Evolutionary conservation across 1,284 basidiomycete species (phyloP).

Genomic region (Pseudozyma thailandica): DNA sequence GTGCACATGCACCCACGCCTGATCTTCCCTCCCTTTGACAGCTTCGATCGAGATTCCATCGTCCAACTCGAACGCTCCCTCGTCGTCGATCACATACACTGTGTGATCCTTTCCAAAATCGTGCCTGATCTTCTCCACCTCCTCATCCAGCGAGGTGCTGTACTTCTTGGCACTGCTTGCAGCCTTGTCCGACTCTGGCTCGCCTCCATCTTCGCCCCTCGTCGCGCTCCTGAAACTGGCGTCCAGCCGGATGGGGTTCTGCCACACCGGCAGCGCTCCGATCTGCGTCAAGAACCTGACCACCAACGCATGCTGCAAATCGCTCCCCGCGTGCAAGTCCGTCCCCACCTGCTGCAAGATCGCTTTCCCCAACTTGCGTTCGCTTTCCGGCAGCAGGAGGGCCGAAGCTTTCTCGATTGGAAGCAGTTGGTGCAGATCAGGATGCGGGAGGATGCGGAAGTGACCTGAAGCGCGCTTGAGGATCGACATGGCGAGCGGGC

Average conservation of each 20-base stretch:
- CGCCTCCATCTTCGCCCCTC: conserved; percentile 14
- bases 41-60: conserved; percentile 83
- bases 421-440: conserved; percentile 4
- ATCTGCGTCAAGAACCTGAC: conserved; percentile 44
- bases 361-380: conserved; percentile 8
- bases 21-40: conserved; percentile 69
- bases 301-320: conserved; percentile 53
- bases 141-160: conserved; percentile 23
- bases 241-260: conserved; percentile 51
- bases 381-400: conserved; percentile 11
- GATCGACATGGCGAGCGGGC: conserved; percentile 73
- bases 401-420: conserved; percentile 9
- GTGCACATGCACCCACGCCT: conserved; percentile 87
- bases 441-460: conserved; percentile 36
- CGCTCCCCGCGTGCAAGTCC: conserved; percentile 22
- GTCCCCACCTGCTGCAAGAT: conserved; percentile 30
- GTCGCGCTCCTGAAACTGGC: conserved; percentile 29
- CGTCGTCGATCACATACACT: conserved; percentile 91
- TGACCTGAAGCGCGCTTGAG: conserved; percentile 73
- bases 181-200: conserved; percentile 1
- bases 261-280: conserved; percentile 55
- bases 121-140: conserved; percentile 68
- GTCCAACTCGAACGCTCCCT: conserved; percentile 85
- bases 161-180: conserved; percentile 14
- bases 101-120: conserved; percentile 81